These are phyloP conservation scores for Musa balbisiana DNA, from an alignment of 202 grass and related monocot genomes.

Conservation along the genomic window DNA sequence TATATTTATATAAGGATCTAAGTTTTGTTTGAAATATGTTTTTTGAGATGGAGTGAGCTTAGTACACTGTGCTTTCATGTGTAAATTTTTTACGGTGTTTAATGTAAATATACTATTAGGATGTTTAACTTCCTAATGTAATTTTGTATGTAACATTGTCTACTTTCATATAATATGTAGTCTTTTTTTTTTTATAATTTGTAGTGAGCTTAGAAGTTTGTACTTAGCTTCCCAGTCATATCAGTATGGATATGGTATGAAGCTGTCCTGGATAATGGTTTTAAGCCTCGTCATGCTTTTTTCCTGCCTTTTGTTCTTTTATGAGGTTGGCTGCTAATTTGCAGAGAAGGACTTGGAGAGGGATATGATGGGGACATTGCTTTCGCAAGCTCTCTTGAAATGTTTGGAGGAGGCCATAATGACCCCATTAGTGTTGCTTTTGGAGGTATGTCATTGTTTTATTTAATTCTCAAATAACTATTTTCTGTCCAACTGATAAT, in stretches of 20 bases:
- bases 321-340: constrained; percentile 21
- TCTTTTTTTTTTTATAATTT: too few species aligned
- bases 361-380: constrained; percentile 97
- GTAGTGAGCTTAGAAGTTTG: too few species aligned
- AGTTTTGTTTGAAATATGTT: neutral
- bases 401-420: constrained; percentile 95
- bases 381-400: constrained; percentile 86
- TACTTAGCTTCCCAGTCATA: too few species aligned
- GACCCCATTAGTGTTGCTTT: constrained; percentile 97
- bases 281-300: neutral
- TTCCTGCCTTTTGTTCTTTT: neutral
- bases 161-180: too few species aligned
- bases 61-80: neutral
- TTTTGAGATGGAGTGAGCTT: neutral
- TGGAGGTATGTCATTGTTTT: constrained; percentile 53
- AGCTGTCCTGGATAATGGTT: too few species aligned
- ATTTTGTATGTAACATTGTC: too few species aligned
- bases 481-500: neutral
- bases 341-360: constrained; percentile 93
- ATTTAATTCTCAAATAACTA: neutral
- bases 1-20: neutral
- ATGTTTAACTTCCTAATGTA: neutral
- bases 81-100: neutral
- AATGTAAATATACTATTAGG: neutral
- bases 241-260: too few species aligned